These are phyloP conservation scores for Lactuca saligna DNA, from an alignment of 129 eudicot genomes.

Conservation along the genomic window DNA sequence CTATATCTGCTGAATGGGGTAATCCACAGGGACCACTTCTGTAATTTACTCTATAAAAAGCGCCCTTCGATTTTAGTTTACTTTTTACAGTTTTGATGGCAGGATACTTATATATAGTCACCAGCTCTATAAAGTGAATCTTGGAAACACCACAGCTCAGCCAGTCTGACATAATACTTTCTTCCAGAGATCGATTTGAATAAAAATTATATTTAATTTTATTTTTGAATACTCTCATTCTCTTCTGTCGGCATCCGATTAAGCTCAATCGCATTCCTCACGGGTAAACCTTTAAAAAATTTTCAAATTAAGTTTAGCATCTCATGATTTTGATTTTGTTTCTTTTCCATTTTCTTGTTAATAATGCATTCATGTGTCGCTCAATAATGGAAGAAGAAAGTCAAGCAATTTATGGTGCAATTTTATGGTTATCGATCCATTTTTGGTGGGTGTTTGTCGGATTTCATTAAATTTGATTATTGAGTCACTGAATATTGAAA, in stretches of 20 bases:
- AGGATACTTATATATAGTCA: slow-evolving; percentile 1
- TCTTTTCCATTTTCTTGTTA: slow-evolving; percentile 22
- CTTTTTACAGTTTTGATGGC: background rate
- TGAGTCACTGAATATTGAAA: background rate
- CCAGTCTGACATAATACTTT: slow-evolving; percentile 28
- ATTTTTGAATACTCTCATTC: slow-evolving; percentile 27
- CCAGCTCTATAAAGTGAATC: slow-evolving; percentile 21
- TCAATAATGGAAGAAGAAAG: slow-evolving; percentile 23
- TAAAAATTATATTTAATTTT: background rate
- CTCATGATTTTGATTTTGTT: slow-evolving; percentile 21
- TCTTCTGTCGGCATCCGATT: slow-evolving; percentile 29
- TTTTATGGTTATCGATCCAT: slow-evolving; percentile 25
- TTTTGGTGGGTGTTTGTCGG: slow-evolving; percentile 6
- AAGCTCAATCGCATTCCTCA: slow-evolving; percentile 24
- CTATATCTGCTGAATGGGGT: too few species aligned
- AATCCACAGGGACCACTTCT: too few species aligned
- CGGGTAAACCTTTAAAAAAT: slow-evolving; percentile 17
- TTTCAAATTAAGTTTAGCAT: slow-evolving; percentile 2
- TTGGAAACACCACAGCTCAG: slow-evolving; percentile 27
- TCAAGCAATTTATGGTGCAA: slow-evolving; percentile 26
- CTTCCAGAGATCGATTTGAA: slow-evolving; percentile 8
- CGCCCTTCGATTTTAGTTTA: background rate
- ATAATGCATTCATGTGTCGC: slow-evolving; percentile 32
- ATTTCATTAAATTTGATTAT: slow-evolving; percentile 4
- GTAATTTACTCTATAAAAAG: too few species aligned